Evolutionary conservation across 2,329 filamentous ascomycete species (phyloP).

Genomic region (Aspergillus pseudotamarii): DNA sequence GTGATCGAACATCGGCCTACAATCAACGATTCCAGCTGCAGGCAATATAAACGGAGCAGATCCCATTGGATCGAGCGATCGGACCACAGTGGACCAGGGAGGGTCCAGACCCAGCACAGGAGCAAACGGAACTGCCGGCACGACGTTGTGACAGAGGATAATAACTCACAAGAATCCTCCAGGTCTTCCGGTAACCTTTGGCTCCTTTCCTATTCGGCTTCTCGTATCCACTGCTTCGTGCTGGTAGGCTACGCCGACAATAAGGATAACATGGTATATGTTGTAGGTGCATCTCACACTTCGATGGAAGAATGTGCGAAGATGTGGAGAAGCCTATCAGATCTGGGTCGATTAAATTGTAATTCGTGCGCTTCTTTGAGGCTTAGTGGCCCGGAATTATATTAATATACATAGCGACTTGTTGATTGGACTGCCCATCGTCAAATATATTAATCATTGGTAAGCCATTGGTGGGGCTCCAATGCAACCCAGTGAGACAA

Average conservation of each 20-base stretch:
- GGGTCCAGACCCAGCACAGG: not conserved
- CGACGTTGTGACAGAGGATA: not conserved
- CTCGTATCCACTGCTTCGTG: not conserved
- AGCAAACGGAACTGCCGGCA: not conserved
- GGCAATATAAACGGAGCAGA: not conserved
- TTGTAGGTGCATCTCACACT: not conserved
- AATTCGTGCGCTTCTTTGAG: not conserved
- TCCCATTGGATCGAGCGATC: not conserved
- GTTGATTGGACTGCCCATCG: not conserved
- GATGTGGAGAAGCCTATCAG: not conserved
- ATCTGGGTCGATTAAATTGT: not conserved
- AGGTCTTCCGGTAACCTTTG: not conserved
- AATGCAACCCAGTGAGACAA: not conserved
- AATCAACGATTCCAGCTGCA: not conserved
- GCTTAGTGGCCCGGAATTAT: not conserved
- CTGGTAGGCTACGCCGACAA: not conserved
- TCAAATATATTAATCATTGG: not conserved
- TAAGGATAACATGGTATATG: not conserved
- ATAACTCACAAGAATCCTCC: not conserved
- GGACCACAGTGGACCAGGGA: not conserved
- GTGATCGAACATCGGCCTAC: not conserved
- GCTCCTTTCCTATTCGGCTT: not conserved
- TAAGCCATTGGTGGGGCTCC: not conserved
- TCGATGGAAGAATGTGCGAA: not conserved
- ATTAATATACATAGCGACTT: not conserved